Conservation (phyloP, 306 rosid species). For the Gastrolobium bilobum region DNA sequence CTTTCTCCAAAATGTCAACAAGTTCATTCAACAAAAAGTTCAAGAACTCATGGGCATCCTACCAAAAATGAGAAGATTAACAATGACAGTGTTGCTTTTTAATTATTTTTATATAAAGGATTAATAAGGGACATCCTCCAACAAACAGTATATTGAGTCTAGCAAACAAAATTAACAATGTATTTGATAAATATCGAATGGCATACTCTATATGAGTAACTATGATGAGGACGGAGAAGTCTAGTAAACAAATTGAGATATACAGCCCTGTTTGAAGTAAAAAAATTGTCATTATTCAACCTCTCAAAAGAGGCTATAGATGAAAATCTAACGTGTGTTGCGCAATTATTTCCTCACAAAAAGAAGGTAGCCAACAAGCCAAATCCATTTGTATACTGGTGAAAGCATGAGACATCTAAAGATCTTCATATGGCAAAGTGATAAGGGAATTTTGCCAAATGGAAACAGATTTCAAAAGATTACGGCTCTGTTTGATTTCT, state of each 20-base stretch:
- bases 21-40: slow-evolving; percentile 93
- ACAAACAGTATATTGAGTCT: neutral
- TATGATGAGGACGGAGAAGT: neutral
- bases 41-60: slow-evolving; percentile 97
- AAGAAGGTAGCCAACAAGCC: slow-evolving; percentile 11
- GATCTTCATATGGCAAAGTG: neutral
- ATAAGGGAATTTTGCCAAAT: neutral
- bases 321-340: neutral
- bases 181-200: slow-evolving; percentile 32
- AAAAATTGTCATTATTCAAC: slow-evolving; percentile 13
- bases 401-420: neutral
- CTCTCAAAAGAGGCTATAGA: neutral
- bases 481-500: too few relatives aligned
- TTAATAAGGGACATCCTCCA: neutral
- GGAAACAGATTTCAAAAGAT: slow-evolving; percentile 5
- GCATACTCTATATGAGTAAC: slow-evolving; percentile 21
- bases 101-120: neutral
- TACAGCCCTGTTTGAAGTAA: slow-evolving; percentile 13
- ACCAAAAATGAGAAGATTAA: slow-evolving; percentile 44
- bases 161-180: slow-evolving; percentile 2
- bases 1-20: slow-evolving; percentile 93
- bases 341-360: neutral
- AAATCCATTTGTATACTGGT: neutral
- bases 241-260: slow-evolving; percentile 28
- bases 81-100: slow-evolving; percentile 3